Conservation (phyloP, 331 rosid genomes). For the Malus hybrid region DNA sequence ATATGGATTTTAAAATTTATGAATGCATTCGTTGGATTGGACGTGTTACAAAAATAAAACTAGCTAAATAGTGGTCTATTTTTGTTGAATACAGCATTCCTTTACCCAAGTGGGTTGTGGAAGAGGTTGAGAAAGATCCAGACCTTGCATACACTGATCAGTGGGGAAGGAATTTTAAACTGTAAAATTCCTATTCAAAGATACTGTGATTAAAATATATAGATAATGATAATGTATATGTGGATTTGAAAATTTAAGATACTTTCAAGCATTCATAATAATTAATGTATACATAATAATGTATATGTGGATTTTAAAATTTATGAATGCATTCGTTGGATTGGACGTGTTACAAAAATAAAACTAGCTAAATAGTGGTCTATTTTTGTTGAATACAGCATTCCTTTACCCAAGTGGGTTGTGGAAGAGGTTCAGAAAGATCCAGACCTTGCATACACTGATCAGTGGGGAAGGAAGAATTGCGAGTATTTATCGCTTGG, state of each 20-base stretch:
- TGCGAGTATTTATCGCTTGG: conserved; percentile 80
- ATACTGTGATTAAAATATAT: too few relatives aligned
- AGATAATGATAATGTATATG: too few relatives aligned
- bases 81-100: conserved; percentile 61
- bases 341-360: background rate
- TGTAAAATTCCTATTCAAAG: too few relatives aligned
- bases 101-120: conserved; percentile 81
- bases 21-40: background rate
- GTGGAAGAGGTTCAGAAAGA: conserved; percentile 70
- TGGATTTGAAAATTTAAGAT: too few relatives aligned
- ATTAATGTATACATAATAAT: too few relatives aligned
- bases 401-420: conserved; percentile 92
- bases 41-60: background rate
- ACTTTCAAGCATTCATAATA: too few relatives aligned
- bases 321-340: background rate
- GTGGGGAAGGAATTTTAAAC: conserved; percentile 97
- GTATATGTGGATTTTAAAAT: background rate
- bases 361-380: background rate
- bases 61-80: background rate
- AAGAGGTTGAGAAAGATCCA: conserved; percentile 63
- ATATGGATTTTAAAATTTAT: background rate
- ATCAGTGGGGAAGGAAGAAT: conserved; percentile 96
- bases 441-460: conserved; percentile 80
- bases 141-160: conserved; percentile 93
- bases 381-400: conserved; percentile 32